These are phyloP conservation scores for Salvia sclarea DNA, from an alignment of 305 asterid species.

Conservation along the genomic window DNA sequence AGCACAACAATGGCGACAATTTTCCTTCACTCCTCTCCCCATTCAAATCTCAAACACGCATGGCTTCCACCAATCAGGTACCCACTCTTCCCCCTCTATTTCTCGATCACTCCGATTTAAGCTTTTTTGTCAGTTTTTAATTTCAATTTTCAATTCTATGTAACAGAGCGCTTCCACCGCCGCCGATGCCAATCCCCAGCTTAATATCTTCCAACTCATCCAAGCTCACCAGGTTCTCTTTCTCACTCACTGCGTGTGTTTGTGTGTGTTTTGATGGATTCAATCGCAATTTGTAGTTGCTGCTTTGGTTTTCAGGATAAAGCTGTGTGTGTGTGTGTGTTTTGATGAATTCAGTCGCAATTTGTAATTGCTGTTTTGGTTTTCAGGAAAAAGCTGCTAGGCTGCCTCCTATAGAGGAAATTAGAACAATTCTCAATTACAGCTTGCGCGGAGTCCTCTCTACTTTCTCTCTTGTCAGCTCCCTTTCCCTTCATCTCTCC, in stretches of 20 bases:
- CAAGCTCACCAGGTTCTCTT: conserved; percentile 76
- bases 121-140: neutral
- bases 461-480: conserved; percentile 72
- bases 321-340: conserved; percentile 32
- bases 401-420: conserved; percentile 80
- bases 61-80: conserved; percentile 40
- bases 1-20: neutral
- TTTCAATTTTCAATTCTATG: neutral
- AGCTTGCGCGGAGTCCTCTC: conserved; percentile 84
- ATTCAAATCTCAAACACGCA: conserved; percentile 27
- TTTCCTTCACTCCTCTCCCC: neutral
- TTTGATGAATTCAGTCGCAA: neutral
- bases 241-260: neutral
- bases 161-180: conserved; percentile 42
- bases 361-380: conserved; percentile 18
- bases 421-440: conserved; percentile 73
- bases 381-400: conserved; percentile 79
- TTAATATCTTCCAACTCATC: conserved; percentile 58
- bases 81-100: neutral
- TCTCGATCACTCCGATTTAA: neutral
- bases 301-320: conserved; percentile 55
- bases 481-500: neutral
- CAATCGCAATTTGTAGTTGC: neutral
- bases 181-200: conserved; percentile 39
- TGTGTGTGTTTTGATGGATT: neutral